phyloP scores from a whole-genome alignment of 2,329 filamentous ascomycete species.

The Cercospora sp. region DNA sequence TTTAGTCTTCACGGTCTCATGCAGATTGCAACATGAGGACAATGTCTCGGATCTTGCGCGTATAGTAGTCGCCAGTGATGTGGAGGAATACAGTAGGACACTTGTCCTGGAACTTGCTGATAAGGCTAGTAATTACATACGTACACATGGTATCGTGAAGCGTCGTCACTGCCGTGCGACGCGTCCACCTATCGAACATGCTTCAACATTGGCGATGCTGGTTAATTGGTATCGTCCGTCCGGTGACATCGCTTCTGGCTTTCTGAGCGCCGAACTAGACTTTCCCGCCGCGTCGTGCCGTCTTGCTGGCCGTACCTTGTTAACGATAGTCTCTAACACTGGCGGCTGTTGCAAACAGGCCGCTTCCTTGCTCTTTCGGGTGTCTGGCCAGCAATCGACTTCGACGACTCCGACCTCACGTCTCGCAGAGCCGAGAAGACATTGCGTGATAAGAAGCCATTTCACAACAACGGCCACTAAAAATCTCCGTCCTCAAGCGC shows the following conservation, averaged over 20 bases:
- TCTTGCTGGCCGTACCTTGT: constrained; percentile 12
- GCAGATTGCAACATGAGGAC: neutral
- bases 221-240: neutral
- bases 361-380: neutral
- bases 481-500: neutral
- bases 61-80: neutral
- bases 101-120: neutral
- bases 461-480: neutral
- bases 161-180: neutral
- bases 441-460: neutral
- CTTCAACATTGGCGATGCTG: neutral
- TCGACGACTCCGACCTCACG: neutral
- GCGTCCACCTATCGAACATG: neutral
- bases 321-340: constrained; percentile 3
- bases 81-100: neutral
- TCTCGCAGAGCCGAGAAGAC: neutral
- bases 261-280: neutral
- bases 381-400: neutral
- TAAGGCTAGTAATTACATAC: neutral
- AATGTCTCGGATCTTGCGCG: neutral
- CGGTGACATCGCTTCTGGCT: neutral
- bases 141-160: neutral
- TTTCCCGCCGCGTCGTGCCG: constrained; percentile 14
- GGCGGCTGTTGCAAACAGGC: neutral
- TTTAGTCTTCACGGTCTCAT: neutral